Conservation (phyloP, 495 filamentous ascomycete species). For the Podospora appendiculata region DNA sequence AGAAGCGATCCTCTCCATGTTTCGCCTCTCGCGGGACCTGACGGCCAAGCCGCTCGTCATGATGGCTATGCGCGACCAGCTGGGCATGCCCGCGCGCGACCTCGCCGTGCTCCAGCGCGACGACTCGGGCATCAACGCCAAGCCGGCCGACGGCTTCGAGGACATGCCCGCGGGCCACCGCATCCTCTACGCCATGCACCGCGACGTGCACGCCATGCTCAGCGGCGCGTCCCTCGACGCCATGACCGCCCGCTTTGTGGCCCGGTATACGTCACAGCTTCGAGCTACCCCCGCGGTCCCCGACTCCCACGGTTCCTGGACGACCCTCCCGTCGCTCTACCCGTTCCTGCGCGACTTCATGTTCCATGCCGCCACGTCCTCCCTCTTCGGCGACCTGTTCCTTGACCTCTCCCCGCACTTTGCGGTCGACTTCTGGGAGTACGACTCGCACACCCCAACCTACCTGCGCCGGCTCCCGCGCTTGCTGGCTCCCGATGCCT, state of each 20-base stretch:
- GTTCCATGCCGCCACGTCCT: slow-evolving; percentile 15
- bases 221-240: slow-evolving; percentile 2
- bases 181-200: slow-evolving; percentile 10
- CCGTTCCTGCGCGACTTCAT: slow-evolving; percentile 17
- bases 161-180: slow-evolving; percentile 7
- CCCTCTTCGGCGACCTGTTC: slow-evolving; percentile 19
- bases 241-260: slow-evolving; percentile 4
- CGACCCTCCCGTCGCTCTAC: slow-evolving; percentile 17
- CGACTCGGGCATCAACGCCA: slow-evolving; percentile 10
- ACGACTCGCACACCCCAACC: slow-evolving; percentile 6
- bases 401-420: slow-evolving; percentile 13
- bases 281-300: background rate
- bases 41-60: slow-evolving; percentile 12
- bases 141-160: slow-evolving; percentile 10
- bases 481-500: slow-evolving; percentile 11
- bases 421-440: slow-evolving; percentile 14
- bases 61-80: slow-evolving; percentile 6
- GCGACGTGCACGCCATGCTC: slow-evolving; percentile 2
- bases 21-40: slow-evolving; percentile 7
- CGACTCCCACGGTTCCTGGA: slow-evolving; percentile 1
- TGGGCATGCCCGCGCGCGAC: slow-evolving; percentile 5
- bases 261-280: slow-evolving; percentile 6
- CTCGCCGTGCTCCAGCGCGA: slow-evolving; percentile 8
- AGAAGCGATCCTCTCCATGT: slow-evolving; percentile 8
- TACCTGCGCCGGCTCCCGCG: slow-evolving; percentile 10